Conservation (phyloP, 2,329 filamentous ascomycete species). For the Sporothrix dimorphospora region DNA sequence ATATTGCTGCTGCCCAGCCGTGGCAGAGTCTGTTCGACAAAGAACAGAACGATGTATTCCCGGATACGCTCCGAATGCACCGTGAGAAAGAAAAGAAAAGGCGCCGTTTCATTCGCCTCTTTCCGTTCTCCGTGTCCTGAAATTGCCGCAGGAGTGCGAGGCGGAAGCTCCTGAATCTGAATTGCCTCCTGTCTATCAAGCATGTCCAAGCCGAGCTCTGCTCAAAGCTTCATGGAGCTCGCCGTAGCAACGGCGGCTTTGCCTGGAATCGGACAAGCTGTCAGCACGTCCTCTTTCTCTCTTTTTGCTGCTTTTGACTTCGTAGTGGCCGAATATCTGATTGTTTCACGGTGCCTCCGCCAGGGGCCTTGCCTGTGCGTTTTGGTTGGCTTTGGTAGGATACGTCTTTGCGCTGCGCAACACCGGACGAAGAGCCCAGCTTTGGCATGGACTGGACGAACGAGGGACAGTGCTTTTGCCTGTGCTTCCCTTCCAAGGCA, state of each 20-base stretch:
- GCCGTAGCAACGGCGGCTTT: neutral
- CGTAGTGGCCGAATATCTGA: neutral
- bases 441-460: slow-evolving; percentile 1
- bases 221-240: neutral
- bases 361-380: neutral
- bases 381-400: neutral
- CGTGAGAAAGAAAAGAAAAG: neutral
- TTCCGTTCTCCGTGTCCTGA: neutral
- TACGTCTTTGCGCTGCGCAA: slow-evolving; percentile 6
- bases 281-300: neutral
- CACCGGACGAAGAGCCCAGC: slow-evolving; percentile 6
- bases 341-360: neutral
- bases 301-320: no score
- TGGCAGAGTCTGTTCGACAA: neutral
- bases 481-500: neutral
- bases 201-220: neutral
- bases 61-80: neutral
- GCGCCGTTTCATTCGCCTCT: neutral
- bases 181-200: neutral
- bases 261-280: neutral
- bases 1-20: neutral
- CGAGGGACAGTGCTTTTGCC: slow-evolving; percentile 2
- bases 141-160: neutral
- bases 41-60: neutral
- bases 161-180: neutral